Evolutionary conservation across 2,329 filamentous ascomycete species (phyloP), one percentile per base, ranked within the genome.

Genomic region (Colletotrichum sp.): DNA sequence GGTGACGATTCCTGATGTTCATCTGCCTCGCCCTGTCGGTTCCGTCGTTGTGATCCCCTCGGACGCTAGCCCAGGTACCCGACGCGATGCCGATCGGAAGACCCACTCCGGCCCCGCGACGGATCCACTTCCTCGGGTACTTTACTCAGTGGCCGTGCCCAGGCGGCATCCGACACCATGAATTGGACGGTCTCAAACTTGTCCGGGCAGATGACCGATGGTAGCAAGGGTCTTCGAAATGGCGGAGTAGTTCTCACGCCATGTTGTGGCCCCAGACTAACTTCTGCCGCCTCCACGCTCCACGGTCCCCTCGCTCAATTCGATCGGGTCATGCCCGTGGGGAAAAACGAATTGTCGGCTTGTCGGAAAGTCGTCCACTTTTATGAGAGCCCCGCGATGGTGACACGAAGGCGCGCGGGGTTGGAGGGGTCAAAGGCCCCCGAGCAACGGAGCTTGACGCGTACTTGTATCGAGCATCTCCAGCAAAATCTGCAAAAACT

Each of bases 51-150:
- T 8, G 48, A 13, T 43, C 12, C 3, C 24, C 26, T 24, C 71
- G 58, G 61, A 75, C 62, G 15, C 69, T 75, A 71, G 69, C 38
- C 12, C 9, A 58, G 32, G 61, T 52, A 72, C 32, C 72, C 72
- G 72, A 75, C 24, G 26, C 55, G 72, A 21, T 67, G 60, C 69
- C 72, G 72, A 75, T 75, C 69, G 72, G 72, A 24, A 32, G 72
- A 15, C 32, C 72, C 69, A 34, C 62, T 3, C 8, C 62, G 69
- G 72, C 52, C 30, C 56, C 61, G 26, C 36, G 21, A n/a, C 2
- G 15, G 58, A 0, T 16, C 36, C 72, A 52, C 55, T 52, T 6
- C 24, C 30, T 75, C 72, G 72, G 68, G 21, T 62, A 74, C 32
- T 56, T 2, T 26, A 18, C 30, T 58, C 18, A 55, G 32, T 16